Percentiles rank a stretch among this genome's conserved stretches.
phyloP scores from a whole-genome alignment of 176 grass and related monocot species.

The Eragrostis curvula region DNA sequence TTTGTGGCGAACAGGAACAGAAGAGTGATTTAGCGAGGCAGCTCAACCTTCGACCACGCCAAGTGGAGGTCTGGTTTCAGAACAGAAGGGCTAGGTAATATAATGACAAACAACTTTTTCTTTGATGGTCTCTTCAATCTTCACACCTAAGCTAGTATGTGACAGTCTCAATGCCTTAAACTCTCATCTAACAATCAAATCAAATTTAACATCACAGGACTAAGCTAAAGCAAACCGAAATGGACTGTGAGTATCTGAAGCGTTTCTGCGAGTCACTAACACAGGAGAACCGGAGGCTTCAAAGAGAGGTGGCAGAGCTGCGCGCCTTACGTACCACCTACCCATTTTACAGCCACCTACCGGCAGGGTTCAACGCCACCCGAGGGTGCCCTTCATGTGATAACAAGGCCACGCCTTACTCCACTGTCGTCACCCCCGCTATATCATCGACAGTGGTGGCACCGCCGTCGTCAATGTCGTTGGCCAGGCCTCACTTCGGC shows the following conservation, averaged over 20 bases:
- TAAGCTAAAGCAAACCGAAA: slow-evolving; percentile 71
- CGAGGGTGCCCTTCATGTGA: slow-evolving; percentile 31
- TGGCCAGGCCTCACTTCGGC: slow-evolving; percentile 31
- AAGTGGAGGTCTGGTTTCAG: slow-evolving; percentile 75
- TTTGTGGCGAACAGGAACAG: slow-evolving; percentile 34
- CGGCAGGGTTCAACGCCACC: neutral
- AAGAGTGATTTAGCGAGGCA: slow-evolving; percentile 40
- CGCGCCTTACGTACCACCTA: slow-evolving; percentile 3
- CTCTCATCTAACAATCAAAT: neutral
- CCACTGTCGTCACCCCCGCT: too few species aligned
- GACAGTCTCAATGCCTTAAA: neutral
- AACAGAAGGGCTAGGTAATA: slow-evolving; percentile 64
- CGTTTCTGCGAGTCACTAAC: slow-evolving; percentile 42
- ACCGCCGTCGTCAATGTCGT: neutral
- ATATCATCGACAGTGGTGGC: neutral
- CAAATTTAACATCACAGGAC: slow-evolving; percentile 46
- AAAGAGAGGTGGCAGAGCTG: slow-evolving; percentile 57
- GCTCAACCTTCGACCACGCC: slow-evolving; percentile 56
- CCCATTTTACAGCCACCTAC: slow-evolving; percentile 27
- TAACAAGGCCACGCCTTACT: neutral
- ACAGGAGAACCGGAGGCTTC: slow-evolving; percentile 57
- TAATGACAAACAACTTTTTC: neutral
- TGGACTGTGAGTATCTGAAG: slow-evolving; percentile 59
- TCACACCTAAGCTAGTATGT: neutral
- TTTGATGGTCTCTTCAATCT: neutral